Percentiles rank a stretch among this genome's conserved stretches.
phyloP scores from a whole-genome alignment of 805 yeast genomes.

The Saccharomyces kudriavzevii region DNA sequence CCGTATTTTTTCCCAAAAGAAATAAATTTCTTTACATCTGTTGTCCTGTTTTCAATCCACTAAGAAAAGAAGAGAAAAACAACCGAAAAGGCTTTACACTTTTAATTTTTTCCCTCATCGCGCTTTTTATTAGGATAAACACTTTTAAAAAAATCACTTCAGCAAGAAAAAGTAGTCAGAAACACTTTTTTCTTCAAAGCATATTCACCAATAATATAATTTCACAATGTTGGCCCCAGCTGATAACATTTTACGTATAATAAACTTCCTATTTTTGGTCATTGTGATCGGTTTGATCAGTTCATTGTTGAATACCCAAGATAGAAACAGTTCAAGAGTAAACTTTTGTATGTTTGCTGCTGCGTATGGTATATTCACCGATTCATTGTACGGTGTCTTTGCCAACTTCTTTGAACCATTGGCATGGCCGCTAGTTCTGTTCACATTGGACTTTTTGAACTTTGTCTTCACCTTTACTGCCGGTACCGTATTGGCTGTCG shows the following conservation, averaged over 20 bases:
- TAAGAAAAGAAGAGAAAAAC: background rate
- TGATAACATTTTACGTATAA: conserved; percentile 63
- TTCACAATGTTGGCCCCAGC: conserved; percentile 53
- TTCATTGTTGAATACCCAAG: conserved; percentile 65
- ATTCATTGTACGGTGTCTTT: conserved; percentile 64
- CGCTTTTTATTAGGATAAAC: background rate
- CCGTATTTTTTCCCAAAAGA: background rate
- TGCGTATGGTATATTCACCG: conserved; percentile 74
- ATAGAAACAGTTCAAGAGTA: conserved; percentile 57
- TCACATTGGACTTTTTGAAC: conserved; percentile 75
- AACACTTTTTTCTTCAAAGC: background rate
- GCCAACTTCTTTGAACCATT: conserved; percentile 65
- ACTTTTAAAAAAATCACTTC: background rate
- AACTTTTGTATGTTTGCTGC: conserved; percentile 83
- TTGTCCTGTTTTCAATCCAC: background rate
- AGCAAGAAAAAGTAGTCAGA: background rate
- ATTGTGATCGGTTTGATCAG: conserved; percentile 82
- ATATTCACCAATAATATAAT: background rate
- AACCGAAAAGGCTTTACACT: background rate
- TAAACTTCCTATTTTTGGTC: conserved; percentile 68
- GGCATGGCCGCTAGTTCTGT: conserved; percentile 79
- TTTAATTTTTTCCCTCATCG: background rate
- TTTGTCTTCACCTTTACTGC: conserved; percentile 87
- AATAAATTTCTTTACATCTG: background rate
- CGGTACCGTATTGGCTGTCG: conserved; percentile 89